Evolutionary conservation across 139 green algal species (phyloP).

Genomic region (Pedinophyceae sp.): DNA sequence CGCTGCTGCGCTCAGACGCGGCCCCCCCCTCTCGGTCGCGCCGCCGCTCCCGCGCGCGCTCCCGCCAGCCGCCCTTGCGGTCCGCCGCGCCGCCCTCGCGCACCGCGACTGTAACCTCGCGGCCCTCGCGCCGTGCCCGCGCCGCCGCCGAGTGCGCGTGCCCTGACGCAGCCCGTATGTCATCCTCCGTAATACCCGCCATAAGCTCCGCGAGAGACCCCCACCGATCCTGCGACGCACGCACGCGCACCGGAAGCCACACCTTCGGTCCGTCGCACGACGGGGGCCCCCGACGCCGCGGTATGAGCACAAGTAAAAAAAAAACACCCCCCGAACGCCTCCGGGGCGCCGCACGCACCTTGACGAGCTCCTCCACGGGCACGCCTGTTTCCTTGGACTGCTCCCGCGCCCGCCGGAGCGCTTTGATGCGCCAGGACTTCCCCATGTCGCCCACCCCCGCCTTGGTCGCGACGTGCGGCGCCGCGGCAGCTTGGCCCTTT

Average conservation of each 20-base stretch:
- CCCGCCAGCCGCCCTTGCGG: not conserved
- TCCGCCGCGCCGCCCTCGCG: slow-evolving; percentile 1
- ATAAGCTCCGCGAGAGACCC: slow-evolving; percentile 50
- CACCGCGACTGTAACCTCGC: no score
- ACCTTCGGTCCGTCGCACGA: not conserved
- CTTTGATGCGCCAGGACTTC: slow-evolving; percentile 80
- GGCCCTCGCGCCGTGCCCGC: no score
- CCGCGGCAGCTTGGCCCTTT: no score
- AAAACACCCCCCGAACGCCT: not conserved
- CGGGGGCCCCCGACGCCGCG: not conserved
- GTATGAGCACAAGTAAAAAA: not conserved
- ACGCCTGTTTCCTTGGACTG: slow-evolving; percentile 38
- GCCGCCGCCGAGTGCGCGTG: no score
- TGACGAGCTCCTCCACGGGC: slow-evolving; percentile 7
- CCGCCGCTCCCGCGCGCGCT: slow-evolving; percentile 2
- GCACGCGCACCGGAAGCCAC: not conserved
- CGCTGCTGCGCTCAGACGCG: not conserved
- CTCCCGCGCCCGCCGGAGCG: slow-evolving; percentile 65
- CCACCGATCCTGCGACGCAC: slow-evolving; percentile 41
- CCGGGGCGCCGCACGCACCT: not conserved
- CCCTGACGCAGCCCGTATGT: slow-evolving; percentile 25
- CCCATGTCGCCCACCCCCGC: slow-evolving; percentile 63
- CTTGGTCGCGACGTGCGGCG: no score
- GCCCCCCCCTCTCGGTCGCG: not conserved
- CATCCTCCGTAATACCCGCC: slow-evolving; percentile 13